Percentiles rank a stretch among this genome's conserved stretches.
phyloP scores from a whole-genome alignment of 208 protist genomes.

The Leishmania gerbilli region DNA sequence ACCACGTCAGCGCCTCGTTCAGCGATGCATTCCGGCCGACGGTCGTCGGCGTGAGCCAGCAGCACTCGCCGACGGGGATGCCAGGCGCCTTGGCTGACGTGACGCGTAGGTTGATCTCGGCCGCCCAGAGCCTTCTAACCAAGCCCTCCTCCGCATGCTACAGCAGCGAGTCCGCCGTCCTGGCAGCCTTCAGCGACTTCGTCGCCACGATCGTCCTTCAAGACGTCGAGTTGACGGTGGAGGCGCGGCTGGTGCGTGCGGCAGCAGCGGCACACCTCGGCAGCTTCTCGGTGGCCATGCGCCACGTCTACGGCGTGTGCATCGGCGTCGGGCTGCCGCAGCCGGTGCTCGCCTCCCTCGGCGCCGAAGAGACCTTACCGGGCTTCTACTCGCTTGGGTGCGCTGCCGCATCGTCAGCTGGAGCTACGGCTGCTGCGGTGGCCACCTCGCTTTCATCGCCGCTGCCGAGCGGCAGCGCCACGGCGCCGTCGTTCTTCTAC shows the following conservation, averaged over 20 bases:
- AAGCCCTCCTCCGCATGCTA: slow-evolving; percentile 33
- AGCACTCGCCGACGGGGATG: slow-evolving; percentile 21
- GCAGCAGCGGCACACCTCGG: slow-evolving; percentile 56
- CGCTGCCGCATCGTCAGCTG: slow-evolving; percentile 9
- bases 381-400: slow-evolving; percentile 31
- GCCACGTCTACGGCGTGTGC: slow-evolving; percentile 55
- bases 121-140: slow-evolving; percentile 49
- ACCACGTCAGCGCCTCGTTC: neutral
- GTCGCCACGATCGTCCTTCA: slow-evolving; percentile 52
- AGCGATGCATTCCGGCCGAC: neutral
- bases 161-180: slow-evolving; percentile 49
- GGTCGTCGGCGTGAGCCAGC: neutral
- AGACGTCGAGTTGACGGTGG: slow-evolving; percentile 45
- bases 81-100: slow-evolving; percentile 35
- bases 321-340: slow-evolving; percentile 51
- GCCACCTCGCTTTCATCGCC: neutral
- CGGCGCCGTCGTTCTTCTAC: slow-evolving; percentile 14
- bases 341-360: slow-evolving; percentile 22
- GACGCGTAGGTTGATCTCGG: slow-evolving; percentile 54
- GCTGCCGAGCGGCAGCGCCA: neutral
- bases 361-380: slow-evolving; percentile 6
- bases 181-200: slow-evolving; percentile 57
- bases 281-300: slow-evolving; percentile 64
- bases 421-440: neutral
- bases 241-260: slow-evolving; percentile 67